Evolutionary conservation across 2,329 filamentous ascomycete species (phyloP).

Genomic region (Pestalotiopsis sp.): DNA sequence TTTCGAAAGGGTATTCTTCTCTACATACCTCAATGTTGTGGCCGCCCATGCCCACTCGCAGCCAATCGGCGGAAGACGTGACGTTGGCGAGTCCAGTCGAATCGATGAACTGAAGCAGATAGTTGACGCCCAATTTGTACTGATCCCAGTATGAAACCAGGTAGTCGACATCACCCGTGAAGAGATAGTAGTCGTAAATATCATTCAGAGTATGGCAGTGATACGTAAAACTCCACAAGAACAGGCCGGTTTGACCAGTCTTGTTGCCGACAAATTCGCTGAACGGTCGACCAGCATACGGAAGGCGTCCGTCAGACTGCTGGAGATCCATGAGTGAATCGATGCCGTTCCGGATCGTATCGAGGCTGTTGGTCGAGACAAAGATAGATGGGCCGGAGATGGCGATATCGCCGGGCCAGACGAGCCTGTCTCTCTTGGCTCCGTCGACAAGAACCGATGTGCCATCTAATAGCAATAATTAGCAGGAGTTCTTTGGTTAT

Average conservation of each 20-base stretch:
- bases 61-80: constrained; percentile 6
- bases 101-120: constrained; percentile 8
- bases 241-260: background rate
- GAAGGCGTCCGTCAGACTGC: constrained; percentile 4
- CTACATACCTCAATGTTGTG: constrained; percentile 11
- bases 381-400: constrained; percentile 12
- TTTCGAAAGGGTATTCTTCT: background rate
- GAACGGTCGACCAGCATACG: constrained; percentile 6
- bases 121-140: constrained; percentile 8
- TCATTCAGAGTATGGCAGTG: constrained; percentile 13
- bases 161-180: constrained; percentile 7
- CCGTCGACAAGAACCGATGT: constrained; percentile 13
- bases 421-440: constrained; percentile 11
- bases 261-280: background rate
- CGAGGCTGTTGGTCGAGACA: constrained; percentile 8
- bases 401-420: constrained; percentile 13
- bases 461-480: background rate
- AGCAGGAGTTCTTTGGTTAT: background rate
- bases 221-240: constrained; percentile 11
- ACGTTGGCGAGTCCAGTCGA: constrained; percentile 12
- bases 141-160: constrained; percentile 8
- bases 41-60: constrained; percentile 7
- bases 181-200: constrained; percentile 11
- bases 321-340: constrained; percentile 5
- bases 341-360: constrained; percentile 5